These are phyloP conservation scores for Xylariales sp. DNA, from an alignment of 2,329 filamentous ascomycete genomes.

Conservation along the genomic window DNA sequence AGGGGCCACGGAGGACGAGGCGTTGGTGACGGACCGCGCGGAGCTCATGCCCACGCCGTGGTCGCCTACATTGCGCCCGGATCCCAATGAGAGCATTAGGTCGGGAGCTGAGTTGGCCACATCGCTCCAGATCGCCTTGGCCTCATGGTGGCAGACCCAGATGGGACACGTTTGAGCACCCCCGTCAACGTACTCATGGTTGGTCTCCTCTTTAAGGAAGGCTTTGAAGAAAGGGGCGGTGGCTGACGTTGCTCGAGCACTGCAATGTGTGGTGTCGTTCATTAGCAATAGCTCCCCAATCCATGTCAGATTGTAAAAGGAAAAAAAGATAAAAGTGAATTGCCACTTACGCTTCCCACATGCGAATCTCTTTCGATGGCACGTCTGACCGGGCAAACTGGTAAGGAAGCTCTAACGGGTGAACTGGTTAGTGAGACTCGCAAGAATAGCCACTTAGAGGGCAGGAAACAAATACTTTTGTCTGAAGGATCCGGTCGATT, in stretches of 20 bases:
- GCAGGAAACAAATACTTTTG: slow-evolving; percentile 12
- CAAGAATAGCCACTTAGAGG: too few relatives aligned
- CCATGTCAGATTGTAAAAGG: too few relatives aligned
- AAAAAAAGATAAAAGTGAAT: too few relatives aligned
- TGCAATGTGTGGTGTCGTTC: too few relatives aligned
- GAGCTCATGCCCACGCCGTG: slow-evolving; percentile 9
- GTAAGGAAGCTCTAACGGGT: slow-evolving; percentile 20
- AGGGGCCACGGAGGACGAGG: slow-evolving; percentile 1
- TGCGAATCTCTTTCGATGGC: slow-evolving; percentile 21
- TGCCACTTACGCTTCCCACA: slow-evolving; percentile 28
- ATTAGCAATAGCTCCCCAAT: too few relatives aligned
- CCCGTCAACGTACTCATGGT: slow-evolving; percentile 18
- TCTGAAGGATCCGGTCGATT: slow-evolving; percentile 21
- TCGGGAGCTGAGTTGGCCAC: slow-evolving; percentile 17
- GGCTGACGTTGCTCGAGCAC: slow-evolving; percentile 24
- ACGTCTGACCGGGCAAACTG: slow-evolving; percentile 21
- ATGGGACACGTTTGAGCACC: slow-evolving; percentile 18
- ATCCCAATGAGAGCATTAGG: slow-evolving; percentile 23
- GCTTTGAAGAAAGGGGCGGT: slow-evolving; percentile 24
- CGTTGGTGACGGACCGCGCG: slow-evolving; percentile 14
- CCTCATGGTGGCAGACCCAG: slow-evolving; percentile 20
- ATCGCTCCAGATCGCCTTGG: slow-evolving; percentile 22
- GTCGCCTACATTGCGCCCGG: slow-evolving; percentile 23
- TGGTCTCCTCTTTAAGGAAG: slow-evolving; percentile 21
- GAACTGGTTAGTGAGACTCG: slow-evolving; percentile 1